Evolutionary conservation across 31 red algal genomes (phyloP).

Genomic region (Odonthalia washingtoniensis): DNA sequence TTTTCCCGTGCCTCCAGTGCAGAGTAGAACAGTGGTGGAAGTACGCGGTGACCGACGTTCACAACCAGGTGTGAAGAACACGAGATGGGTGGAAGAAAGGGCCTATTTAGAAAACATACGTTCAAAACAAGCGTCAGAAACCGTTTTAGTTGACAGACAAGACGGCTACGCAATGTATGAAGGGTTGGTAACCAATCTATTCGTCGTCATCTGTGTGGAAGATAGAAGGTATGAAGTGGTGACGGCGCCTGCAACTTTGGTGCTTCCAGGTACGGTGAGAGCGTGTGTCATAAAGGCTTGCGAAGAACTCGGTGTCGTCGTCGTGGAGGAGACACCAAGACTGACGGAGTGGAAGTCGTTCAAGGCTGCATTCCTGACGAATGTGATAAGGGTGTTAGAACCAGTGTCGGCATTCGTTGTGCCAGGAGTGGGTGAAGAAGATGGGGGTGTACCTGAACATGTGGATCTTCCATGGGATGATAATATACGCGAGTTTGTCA

Average conservation of each 20-base stretch:
- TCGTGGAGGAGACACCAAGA: conserved; percentile 18
- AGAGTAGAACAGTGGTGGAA: conserved; percentile 47
- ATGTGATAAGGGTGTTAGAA: conserved; percentile 41
- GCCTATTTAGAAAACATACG: conserved; percentile 42
- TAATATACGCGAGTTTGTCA: too few species aligned
- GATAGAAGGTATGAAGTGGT: too few species aligned
- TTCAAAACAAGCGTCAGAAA: conserved; percentile 40
- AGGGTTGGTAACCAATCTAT: conserved; percentile 59
- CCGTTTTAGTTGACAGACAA: conserved; percentile 46
- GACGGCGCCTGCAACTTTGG: conserved; percentile 39
- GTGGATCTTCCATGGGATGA: too few species aligned
- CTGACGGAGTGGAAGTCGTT: conserved; percentile 43
- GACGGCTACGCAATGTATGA: conserved; percentile 46
- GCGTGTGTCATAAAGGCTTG: conserved; percentile 47
- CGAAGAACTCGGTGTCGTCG: conserved; percentile 17
- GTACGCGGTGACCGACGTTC: conserved; percentile 51
- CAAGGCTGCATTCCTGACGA: conserved; percentile 54
- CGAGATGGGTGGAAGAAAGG: conserved; percentile 47
- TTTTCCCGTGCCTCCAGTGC: neutral
- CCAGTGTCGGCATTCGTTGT: conserved; percentile 37
- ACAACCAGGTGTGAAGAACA: conserved; percentile 54
- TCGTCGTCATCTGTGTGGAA: conserved; percentile 41
- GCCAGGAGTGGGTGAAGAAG: conserved; percentile 17
- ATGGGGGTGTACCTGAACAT: conserved; percentile 20
- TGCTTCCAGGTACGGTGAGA: conserved; percentile 50